phyloP scores from a whole-genome alignment of 495 filamentous ascomycete genomes.

The Neurospora terricola region DNA sequence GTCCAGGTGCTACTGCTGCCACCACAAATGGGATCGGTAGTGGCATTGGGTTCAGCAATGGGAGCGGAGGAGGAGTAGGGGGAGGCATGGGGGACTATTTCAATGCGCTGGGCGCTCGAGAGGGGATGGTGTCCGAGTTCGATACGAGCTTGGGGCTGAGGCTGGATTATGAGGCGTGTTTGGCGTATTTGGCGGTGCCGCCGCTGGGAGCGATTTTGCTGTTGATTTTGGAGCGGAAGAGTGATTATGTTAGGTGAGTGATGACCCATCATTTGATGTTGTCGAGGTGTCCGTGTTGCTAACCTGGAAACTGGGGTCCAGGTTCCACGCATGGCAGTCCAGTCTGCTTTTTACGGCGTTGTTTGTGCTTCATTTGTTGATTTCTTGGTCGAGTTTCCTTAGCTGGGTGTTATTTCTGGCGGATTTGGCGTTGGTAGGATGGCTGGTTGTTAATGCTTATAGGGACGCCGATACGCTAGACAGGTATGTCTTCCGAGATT shows the following conservation, averaged over 20 bases:
- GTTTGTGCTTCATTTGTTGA: conserved; percentile 77
- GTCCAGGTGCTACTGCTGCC: conserved; percentile 4
- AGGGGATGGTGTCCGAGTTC: conserved; percentile 46
- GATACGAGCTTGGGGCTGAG: conserved; percentile 61
- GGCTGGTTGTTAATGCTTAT: conserved; percentile 71
- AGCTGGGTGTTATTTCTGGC: conserved; percentile 72
- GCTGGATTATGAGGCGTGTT: conserved; percentile 72
- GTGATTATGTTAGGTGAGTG: conserved; percentile 86
- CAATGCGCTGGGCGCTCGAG: conserved; percentile 20
- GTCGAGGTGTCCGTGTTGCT: neutral
- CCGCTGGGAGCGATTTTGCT: conserved; percentile 80
- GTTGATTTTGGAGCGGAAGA: conserved; percentile 82
- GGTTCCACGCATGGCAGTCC: conserved; percentile 95
- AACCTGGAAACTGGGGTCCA: conserved; percentile 16
- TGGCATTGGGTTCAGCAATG: conserved; percentile 1
- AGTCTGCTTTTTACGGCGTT: conserved; percentile 76
- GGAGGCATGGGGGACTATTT: conserved; percentile 25
- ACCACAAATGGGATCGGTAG: neutral
- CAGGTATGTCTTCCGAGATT: conserved; percentile 36
- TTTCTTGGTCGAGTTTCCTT: conserved; percentile 73
- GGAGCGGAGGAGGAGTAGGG: conserved; percentile 4
- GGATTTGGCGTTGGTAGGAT: conserved; percentile 69
- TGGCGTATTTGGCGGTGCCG: conserved; percentile 82
- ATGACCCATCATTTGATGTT: conserved; percentile 6
- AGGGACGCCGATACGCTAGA: conserved; percentile 85